Conservation (phyloP, 768 basidiomycete species). For the Leccinum disarticulatum region DNA sequence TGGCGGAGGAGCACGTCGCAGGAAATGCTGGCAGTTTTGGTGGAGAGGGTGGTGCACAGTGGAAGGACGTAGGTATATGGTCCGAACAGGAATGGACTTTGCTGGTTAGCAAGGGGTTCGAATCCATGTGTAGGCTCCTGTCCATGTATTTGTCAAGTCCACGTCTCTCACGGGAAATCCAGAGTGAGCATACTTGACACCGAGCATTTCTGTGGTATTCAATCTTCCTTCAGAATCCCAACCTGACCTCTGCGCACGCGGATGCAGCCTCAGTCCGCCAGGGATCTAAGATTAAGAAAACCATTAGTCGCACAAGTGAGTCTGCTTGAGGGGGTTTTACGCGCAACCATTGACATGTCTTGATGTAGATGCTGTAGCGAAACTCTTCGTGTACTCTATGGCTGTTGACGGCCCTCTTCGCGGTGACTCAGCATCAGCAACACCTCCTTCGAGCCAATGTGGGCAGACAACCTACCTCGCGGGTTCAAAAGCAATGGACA, state of each 20-base stretch:
- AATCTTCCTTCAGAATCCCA: slow-evolving; percentile 48
- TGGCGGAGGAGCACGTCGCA: slow-evolving; percentile 74
- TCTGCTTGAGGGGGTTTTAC: not conserved
- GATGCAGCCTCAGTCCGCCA: slow-evolving; percentile 59
- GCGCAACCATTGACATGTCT: not conserved
- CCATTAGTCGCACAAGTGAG: slow-evolving; percentile 59
- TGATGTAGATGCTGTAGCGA: slow-evolving; percentile 68
- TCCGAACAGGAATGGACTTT: slow-evolving; percentile 80
- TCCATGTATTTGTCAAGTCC: slow-evolving; percentile 1
- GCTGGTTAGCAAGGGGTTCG: slow-evolving; percentile 78
- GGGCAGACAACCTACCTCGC: slow-evolving; percentile 60
- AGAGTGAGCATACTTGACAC: slow-evolving; percentile 43
- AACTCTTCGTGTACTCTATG: slow-evolving; percentile 88
- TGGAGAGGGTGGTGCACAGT: slow-evolving; percentile 53
- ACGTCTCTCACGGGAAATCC: slow-evolving; percentile 56
- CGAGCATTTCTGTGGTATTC: not conserved
- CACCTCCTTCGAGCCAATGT: slow-evolving; percentile 59
- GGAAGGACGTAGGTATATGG: slow-evolving; percentile 91
- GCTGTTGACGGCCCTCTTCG: slow-evolving; percentile 72
- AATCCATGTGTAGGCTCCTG: slow-evolving; percentile 64
- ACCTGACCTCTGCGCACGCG: slow-evolving; percentile 67
- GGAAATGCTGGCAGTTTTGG: slow-evolving; percentile 55
- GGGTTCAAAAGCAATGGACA: slow-evolving; percentile 86
- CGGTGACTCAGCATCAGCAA: slow-evolving; percentile 46
- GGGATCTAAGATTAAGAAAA: slow-evolving; percentile 66